Conservation (phyloP, 2,329 filamentous ascomycete species). For the Helminthosporium solani region DNA sequence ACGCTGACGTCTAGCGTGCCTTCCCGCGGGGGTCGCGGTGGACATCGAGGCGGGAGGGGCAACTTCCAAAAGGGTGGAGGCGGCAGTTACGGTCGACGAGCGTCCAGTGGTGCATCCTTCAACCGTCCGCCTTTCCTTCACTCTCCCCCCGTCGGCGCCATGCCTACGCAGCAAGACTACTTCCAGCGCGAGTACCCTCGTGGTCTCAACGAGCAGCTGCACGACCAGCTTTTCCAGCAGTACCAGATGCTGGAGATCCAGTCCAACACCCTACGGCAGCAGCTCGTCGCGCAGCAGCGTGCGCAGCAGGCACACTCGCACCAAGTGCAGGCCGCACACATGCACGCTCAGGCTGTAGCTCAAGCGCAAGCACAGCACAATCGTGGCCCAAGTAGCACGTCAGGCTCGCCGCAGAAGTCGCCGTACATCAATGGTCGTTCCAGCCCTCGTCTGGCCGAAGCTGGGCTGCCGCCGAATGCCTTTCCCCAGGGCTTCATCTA, state of each 20-base stretch:
- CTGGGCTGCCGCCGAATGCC: constrained; percentile 27
- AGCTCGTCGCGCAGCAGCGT: constrained; percentile 40
- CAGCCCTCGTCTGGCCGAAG: constrained; percentile 36
- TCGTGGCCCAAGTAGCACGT: constrained; percentile 34
- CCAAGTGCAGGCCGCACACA: constrained; percentile 37
- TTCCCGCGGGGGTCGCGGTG: constrained; percentile 50
- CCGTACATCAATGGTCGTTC: constrained; percentile 33
- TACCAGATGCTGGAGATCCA: constrained; percentile 50
- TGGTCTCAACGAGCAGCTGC: constrained; percentile 45
- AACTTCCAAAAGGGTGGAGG: constrained; percentile 53
- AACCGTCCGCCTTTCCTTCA: constrained; percentile 42
- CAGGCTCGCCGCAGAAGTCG: constrained; percentile 39
- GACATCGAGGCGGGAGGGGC: constrained; percentile 48
- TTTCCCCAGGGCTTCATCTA: constrained; percentile 47
- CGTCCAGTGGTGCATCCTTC: constrained; percentile 58
- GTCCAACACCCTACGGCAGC: constrained; percentile 38
- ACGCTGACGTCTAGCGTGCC: constrained; percentile 54
- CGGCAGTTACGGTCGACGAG: constrained; percentile 49
- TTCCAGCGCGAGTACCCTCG: constrained; percentile 46
- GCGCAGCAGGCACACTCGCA: constrained; percentile 42
- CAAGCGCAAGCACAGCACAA: constrained; percentile 34
- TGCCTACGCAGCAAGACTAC: constrained; percentile 44
- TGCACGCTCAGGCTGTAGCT: constrained; percentile 41
- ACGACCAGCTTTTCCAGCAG: constrained; percentile 52
- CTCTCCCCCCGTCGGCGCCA: constrained; percentile 45